Conservation (phyloP, 495 filamentous ascomycete genomes). For the Chaetomium fimeti region DNA sequence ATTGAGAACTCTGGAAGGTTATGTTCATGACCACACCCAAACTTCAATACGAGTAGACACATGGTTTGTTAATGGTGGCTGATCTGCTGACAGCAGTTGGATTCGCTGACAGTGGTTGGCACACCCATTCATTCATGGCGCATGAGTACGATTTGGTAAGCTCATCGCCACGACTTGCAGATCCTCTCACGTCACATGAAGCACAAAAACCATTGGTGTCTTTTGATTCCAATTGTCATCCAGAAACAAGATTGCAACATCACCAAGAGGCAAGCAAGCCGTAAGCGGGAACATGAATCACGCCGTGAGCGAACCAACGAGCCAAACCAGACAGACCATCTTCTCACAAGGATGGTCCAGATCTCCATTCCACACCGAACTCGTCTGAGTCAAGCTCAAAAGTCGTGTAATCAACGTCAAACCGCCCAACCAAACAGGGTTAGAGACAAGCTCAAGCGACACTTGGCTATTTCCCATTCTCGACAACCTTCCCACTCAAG, state of each 20-base stretch:
- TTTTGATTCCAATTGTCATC: not conserved
- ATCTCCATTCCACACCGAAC: not conserved
- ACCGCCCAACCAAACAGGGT: not conserved
- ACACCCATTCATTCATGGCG: too few relatives aligned
- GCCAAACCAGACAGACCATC: not conserved
- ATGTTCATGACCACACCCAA: too few relatives aligned
- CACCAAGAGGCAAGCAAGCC: not conserved
- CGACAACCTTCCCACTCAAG: too few relatives aligned
- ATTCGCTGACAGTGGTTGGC: too few relatives aligned
- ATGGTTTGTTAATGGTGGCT: too few relatives aligned
- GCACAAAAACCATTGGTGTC: not conserved
- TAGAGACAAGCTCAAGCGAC: not conserved
- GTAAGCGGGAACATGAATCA: slow-evolving; percentile 5
- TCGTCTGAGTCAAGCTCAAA: not conserved
- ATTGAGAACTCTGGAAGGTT: too few relatives aligned
- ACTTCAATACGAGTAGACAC: too few relatives aligned
- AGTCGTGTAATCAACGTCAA: not conserved
- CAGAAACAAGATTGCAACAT: not conserved
- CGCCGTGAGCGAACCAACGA: not conserved
- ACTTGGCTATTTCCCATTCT: too few relatives aligned
- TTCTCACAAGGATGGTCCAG: not conserved
- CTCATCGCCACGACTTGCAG: too few relatives aligned
- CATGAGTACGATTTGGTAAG: too few relatives aligned
- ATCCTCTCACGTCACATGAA: too few relatives aligned
- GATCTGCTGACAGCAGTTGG: too few relatives aligned